Evolutionary conservation across 768 basidiomycete species (phyloP).

Genomic region (Leccinum variicolor): DNA sequence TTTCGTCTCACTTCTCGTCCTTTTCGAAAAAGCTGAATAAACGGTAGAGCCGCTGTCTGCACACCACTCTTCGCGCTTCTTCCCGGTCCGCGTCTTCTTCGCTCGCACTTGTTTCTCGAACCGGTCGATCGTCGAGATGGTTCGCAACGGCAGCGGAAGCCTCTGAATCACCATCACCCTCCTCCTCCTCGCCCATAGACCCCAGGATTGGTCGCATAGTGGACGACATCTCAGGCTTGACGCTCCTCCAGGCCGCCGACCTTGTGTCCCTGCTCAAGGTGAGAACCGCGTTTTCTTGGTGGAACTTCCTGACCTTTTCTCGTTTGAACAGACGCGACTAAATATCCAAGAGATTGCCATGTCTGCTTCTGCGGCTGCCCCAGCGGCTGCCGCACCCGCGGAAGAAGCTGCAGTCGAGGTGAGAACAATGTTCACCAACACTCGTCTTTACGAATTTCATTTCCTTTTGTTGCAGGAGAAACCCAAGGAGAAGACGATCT

Average conservation of each 20-base stretch:
- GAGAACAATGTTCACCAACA: conserved; percentile 17
- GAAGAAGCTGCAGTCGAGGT: conserved; percentile 69
- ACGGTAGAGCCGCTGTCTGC: conserved; percentile 21
- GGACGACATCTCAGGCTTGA: conserved; percentile 86
- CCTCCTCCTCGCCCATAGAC: conserved; percentile 42
- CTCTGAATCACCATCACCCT: conserved; percentile 34
- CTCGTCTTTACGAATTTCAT: neutral
- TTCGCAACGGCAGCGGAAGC: conserved; percentile 50
- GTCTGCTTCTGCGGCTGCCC: conserved; percentile 59
- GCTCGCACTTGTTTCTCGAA: conserved; percentile 18
- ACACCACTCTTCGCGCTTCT: conserved; percentile 15
- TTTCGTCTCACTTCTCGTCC: neutral
- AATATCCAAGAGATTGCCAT: conserved; percentile 98
- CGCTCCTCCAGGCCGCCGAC: conserved; percentile 93
- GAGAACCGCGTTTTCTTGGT: conserved; percentile 11
- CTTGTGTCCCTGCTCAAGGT: conserved; percentile 91
- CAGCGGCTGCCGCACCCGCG: conserved; percentile 49
- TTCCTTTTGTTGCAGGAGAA: conserved; percentile 57
- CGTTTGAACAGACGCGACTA: conserved; percentile 61
- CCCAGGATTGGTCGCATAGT: conserved; percentile 80
- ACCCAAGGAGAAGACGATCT: conserved; percentile 98
- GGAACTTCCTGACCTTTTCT: neutral
- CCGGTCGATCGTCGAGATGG: conserved; percentile 44
- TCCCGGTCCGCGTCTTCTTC: conserved; percentile 14
- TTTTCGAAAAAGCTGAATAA: neutral